A percentile compares a stretch with the other conserved stretches of the same genome.
Evolutionary conservation across 768 basidiomycete genomes (phyloP).

Genomic region (Pleurotus djamor): DNA sequence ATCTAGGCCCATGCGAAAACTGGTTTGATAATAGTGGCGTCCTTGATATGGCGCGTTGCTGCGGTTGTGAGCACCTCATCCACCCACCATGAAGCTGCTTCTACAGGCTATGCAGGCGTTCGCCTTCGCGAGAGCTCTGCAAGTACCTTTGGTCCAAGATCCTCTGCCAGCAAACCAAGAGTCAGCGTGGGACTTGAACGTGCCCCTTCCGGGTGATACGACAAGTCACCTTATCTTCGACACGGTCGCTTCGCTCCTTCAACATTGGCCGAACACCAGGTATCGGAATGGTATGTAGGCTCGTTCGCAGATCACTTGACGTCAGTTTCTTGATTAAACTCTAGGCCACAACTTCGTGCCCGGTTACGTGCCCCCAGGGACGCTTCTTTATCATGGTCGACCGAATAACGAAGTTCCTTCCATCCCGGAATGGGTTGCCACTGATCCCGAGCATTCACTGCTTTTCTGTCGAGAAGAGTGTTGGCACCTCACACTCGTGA

Average conservation of each 20-base stretch:
- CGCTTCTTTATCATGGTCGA: slow-evolving; percentile 21
- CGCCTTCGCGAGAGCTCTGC: background rate
- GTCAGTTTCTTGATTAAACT: background rate
- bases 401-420: slow-evolving; percentile 7
- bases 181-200: slow-evolving; percentile 1
- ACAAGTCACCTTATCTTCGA: slow-evolving; percentile 30
- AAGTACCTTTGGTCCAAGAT: background rate
- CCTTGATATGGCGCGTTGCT: background rate
- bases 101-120: background rate
- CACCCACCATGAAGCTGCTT: background rate
- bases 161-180: background rate
- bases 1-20: background rate
- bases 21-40: background rate
- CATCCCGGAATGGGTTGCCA: slow-evolving; percentile 17
- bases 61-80: background rate
- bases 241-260: slow-evolving; percentile 28
- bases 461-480: slow-evolving; percentile 34
- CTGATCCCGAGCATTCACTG: slow-evolving; percentile 19
- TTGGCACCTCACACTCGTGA: slow-evolving; percentile 37
- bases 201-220: slow-evolving; percentile 6
- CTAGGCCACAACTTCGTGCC: slow-evolving; percentile 20
- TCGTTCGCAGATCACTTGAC: background rate
- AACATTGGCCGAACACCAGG: slow-evolving; percentile 45
- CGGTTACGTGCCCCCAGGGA: slow-evolving; percentile 16
- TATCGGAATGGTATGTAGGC: slow-evolving; percentile 37